These are phyloP conservation scores for Eucalyptus pauciflora DNA, from an alignment of 345 rosid species.

Conservation along the genomic window DNA sequence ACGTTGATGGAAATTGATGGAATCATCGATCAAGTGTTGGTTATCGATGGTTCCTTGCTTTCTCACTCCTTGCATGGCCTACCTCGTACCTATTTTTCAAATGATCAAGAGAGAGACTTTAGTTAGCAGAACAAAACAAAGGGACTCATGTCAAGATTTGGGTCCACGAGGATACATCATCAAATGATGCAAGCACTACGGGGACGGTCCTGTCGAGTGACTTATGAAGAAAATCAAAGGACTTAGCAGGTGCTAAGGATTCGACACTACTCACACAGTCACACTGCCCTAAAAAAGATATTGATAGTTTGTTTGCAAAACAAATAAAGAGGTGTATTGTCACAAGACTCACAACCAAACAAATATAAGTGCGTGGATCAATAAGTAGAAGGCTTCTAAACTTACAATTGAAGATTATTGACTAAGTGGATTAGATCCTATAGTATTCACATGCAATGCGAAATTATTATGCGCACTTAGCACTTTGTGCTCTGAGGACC, in stretches of 20 bases:
- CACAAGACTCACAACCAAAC: background rate
- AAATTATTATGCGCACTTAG: background rate
- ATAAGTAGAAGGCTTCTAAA: background rate
- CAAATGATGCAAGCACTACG: background rate
- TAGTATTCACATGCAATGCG: rapidly evolving
- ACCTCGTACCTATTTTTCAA: background rate
- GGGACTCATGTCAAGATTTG: background rate
- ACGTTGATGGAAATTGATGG: background rate
- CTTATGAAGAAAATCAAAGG: background rate
- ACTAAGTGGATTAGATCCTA: background rate
- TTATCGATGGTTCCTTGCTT: background rate
- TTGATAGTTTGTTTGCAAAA: background rate
- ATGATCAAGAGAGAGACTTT: background rate
- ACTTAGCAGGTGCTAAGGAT: background rate
- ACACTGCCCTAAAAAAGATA: background rate
- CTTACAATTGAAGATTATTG: background rate
- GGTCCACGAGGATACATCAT: background rate
- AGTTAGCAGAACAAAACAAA: background rate
- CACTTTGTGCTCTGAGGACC: background rate
- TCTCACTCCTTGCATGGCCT: background rate
- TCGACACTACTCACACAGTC: background rate
- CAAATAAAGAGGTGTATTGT: background rate
- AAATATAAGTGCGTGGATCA: background rate
- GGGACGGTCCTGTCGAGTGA: background rate
- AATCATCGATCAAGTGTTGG: background rate